Conservation (phyloP, 2,329 filamentous ascomycete genomes). For the Aspergillus awamori region DNA sequence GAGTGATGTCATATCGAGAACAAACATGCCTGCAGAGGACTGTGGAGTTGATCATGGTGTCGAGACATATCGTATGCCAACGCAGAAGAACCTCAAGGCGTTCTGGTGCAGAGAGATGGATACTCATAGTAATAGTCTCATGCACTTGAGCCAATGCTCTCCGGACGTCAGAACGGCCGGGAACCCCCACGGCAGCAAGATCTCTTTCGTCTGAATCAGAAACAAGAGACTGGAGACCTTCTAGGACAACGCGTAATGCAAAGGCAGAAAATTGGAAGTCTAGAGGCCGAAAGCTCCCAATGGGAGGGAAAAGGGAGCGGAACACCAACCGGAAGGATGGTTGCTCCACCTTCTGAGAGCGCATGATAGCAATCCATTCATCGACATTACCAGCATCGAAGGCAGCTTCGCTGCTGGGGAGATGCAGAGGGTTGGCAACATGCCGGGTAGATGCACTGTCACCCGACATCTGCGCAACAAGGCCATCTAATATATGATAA, state of each 20-base stretch:
- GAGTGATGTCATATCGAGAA: conserved; percentile 41
- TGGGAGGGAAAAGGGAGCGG: conserved; percentile 42
- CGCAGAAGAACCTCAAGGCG: conserved; percentile 46
- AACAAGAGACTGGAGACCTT: conserved; percentile 49
- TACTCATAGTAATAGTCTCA: conserved; percentile 42
- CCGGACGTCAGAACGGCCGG: conserved; percentile 43
- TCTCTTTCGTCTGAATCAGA: conserved; percentile 46
- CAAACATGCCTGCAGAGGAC: conserved; percentile 46
- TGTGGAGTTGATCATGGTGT: conserved; percentile 46
- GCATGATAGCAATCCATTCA: conserved; percentile 46
- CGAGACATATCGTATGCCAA: conserved; percentile 51
- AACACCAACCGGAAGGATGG: conserved; percentile 47
- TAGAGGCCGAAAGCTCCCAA: conserved; percentile 31
- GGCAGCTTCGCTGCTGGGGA: conserved; percentile 45
- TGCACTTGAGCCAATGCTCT: conserved; percentile 45
- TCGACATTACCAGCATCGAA: conserved; percentile 46
- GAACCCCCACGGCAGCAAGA: conserved; percentile 43
- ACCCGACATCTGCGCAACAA: conserved; percentile 49
- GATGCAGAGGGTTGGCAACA: conserved; percentile 44
- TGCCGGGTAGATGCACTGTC: conserved; percentile 48
- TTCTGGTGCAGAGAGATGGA: conserved; percentile 41
- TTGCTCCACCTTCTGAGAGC: conserved; percentile 32
- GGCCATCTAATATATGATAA: conserved; percentile 50
- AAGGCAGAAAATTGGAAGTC: conserved; percentile 45
- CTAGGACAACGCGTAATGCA: conserved; percentile 47